phyloP scores from a whole-genome alignment of 352 stramenopile species.

The Phytopythium litorale region DNA sequence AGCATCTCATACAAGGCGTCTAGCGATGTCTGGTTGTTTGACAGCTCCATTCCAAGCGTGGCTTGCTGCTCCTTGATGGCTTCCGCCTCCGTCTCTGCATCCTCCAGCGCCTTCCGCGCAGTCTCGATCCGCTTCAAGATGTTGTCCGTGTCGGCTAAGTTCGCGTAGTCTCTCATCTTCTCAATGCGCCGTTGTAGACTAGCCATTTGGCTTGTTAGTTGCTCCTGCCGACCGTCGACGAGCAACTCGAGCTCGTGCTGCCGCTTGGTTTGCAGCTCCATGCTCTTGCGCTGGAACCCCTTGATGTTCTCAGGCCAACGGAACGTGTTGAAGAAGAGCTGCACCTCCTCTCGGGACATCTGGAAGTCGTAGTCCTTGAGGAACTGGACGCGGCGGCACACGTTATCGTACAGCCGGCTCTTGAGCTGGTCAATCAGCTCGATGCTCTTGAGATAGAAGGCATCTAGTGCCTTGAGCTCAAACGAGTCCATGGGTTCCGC shows the following conservation, averaged over 20 bases:
- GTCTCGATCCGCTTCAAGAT: slow-evolving; percentile 81
- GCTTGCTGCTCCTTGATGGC: slow-evolving; percentile 87
- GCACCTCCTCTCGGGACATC: slow-evolving; percentile 86
- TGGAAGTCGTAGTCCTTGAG: slow-evolving; percentile 87
- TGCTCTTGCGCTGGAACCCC: slow-evolving; percentile 87
- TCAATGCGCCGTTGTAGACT: slow-evolving; percentile 84
- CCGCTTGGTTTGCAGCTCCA: slow-evolving; percentile 87
- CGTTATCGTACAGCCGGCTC: slow-evolving; percentile 67
- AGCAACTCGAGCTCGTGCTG: slow-evolving; percentile 89
- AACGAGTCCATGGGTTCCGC: slow-evolving; percentile 87
- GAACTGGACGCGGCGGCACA: slow-evolving; percentile 82
- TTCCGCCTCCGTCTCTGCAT: slow-evolving; percentile 78
- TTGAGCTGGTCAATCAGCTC: slow-evolving; percentile 71
- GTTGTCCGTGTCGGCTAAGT: slow-evolving; percentile 71
- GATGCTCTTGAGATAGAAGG: slow-evolving; percentile 79
- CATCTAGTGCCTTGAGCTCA: slow-evolving; percentile 86
- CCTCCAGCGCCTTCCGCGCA: slow-evolving; percentile 74
- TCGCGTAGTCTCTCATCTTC: slow-evolving; percentile 89
- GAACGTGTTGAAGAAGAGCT: slow-evolving; percentile 89
- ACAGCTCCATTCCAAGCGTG: slow-evolving; percentile 78
- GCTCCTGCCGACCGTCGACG: slow-evolving; percentile 86
- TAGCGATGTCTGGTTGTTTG: slow-evolving; percentile 77
- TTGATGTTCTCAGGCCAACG: slow-evolving; percentile 91
- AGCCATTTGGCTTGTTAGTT: slow-evolving; percentile 75
- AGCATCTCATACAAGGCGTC: slow-evolving; percentile 77